A percentile compares a stretch with the other conserved stretches of the same genome.
Evolutionary conservation across 2,329 filamentous ascomycete species (phyloP).

Genomic region (Bipolaris victoriae): DNA sequence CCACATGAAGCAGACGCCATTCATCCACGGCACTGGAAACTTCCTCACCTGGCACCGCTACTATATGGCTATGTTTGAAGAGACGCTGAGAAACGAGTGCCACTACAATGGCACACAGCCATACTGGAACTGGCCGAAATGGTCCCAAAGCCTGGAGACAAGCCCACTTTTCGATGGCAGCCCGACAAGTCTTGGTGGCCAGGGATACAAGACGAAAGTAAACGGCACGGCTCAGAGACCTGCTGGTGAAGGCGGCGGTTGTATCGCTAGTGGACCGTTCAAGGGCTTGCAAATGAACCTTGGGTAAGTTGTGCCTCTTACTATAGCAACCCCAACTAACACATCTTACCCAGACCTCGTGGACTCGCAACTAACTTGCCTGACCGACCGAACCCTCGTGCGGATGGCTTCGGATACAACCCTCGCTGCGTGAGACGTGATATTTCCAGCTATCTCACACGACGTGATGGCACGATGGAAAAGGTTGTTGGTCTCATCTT

Average conservation of each 20-base stretch:
- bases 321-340: neutral
- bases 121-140: slow-evolving; percentile 63
- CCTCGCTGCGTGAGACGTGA: slow-evolving; percentile 52
- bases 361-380: slow-evolving; percentile 26
- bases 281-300: slow-evolving; percentile 45
- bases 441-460: slow-evolving; percentile 40
- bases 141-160: slow-evolving; percentile 50
- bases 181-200: slow-evolving; percentile 56
- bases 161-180: slow-evolving; percentile 65
- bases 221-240: slow-evolving; percentile 44
- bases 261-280: slow-evolving; percentile 61
- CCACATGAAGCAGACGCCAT: slow-evolving; percentile 46
- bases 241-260: slow-evolving; percentile 62
- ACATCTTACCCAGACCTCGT: slow-evolving; percentile 25
- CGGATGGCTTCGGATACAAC: slow-evolving; percentile 44
- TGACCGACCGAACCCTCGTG: slow-evolving; percentile 50
- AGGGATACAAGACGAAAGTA: slow-evolving; percentile 44
- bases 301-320: slow-evolving; percentile 23
- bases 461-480: slow-evolving; percentile 34
- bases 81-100: slow-evolving; percentile 52
- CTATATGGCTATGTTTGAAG: slow-evolving; percentile 51
- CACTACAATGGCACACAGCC: slow-evolving; percentile 53
- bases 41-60: slow-evolving; percentile 53
- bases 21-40: slow-evolving; percentile 45
- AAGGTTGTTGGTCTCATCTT: slow-evolving; percentile 40